Conservation (phyloP, 148 eudicot species). For the Agrostemma githago region DNA sequence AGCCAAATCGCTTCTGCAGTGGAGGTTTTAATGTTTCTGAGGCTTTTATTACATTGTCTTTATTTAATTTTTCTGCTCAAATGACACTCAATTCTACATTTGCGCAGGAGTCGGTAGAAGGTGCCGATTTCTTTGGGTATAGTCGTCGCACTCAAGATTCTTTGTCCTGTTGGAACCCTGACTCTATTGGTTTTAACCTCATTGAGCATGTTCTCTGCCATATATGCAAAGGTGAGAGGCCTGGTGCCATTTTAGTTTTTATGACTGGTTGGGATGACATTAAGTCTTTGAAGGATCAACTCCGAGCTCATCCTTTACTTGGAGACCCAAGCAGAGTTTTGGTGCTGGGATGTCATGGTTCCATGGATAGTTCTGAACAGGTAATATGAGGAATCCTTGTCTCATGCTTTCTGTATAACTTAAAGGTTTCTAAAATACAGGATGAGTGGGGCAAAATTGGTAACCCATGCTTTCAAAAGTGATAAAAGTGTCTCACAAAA, state of each 20-base stretch:
- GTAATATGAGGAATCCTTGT: conserved; percentile 28
- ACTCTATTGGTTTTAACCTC: conserved; percentile 94
- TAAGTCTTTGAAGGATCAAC: conserved; percentile 87
- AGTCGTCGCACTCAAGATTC: conserved; percentile 63
- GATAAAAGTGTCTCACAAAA: too few species aligned
- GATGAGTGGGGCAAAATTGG: too few species aligned
- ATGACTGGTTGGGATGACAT: conserved; percentile 99
- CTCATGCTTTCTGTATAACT: neutral
- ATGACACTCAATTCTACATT: conserved; percentile 11
- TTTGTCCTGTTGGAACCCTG: conserved; percentile 96
- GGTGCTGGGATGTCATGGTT: conserved; percentile 95
- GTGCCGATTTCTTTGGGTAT: conserved; percentile 63
- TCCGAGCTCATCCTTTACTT: conserved; percentile 79
- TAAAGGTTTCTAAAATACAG: too few species aligned
- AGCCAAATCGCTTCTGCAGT: conserved; percentile 94
- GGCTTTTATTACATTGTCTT: neutral
- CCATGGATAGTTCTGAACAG: conserved; percentile 98
- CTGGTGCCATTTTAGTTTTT: conserved; percentile 92
- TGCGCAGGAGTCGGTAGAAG: conserved; percentile 70
- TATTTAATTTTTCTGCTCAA: conserved; percentile 6
- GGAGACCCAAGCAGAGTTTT: conserved; percentile 86
- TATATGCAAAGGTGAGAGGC: conserved; percentile 74
- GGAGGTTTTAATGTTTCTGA: conserved; percentile 51
- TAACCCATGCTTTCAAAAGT: too few species aligned
- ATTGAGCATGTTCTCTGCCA: conserved; percentile 83